A percentile compares a stretch with the other conserved stretches of the same genome.
Evolutionary conservation across 345 rosid species (phyloP).

Genomic region (Acer campestre): DNA sequence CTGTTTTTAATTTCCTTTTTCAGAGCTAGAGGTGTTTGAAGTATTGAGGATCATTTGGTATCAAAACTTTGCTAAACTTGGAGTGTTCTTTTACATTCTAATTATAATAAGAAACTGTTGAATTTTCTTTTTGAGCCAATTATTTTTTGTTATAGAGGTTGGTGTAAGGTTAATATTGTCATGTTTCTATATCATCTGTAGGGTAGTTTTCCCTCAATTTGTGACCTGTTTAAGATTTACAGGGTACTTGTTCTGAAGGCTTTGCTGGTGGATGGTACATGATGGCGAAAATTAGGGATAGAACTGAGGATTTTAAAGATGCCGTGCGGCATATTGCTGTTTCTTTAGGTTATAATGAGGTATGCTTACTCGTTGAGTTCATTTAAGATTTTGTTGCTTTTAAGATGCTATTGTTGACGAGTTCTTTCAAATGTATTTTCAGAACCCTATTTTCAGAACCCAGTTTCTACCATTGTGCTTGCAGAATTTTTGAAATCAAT

Average conservation of each 20-base stretch:
- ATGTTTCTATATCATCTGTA: background rate
- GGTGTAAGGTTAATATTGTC: background rate
- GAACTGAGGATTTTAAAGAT: conserved; percentile 88
- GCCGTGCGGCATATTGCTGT: conserved; percentile 64
- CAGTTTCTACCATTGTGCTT: background rate
- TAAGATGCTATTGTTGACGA: background rate
- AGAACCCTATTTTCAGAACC: background rate
- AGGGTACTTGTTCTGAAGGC: background rate
- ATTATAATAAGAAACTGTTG: background rate
- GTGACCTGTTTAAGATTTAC: background rate
- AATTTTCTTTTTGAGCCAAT: background rate
- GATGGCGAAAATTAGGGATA: conserved; percentile 78
- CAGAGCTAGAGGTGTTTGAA: background rate
- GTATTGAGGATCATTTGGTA: background rate
- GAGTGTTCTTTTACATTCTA: background rate
- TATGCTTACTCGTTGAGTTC: conserved; percentile 16
- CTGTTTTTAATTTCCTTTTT: background rate
- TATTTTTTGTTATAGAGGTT: background rate
- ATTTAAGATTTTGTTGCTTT: background rate
- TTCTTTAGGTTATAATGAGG: conserved; percentile 71
- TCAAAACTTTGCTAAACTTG: background rate
- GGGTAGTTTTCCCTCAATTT: background rate
- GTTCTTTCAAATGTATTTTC: background rate
- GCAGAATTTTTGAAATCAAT: background rate
- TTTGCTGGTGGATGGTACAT: background rate